phyloP scores from a whole-genome alignment of 2,329 filamentous ascomycete genomes.

The Colletotrichum higginsianum region DNA sequence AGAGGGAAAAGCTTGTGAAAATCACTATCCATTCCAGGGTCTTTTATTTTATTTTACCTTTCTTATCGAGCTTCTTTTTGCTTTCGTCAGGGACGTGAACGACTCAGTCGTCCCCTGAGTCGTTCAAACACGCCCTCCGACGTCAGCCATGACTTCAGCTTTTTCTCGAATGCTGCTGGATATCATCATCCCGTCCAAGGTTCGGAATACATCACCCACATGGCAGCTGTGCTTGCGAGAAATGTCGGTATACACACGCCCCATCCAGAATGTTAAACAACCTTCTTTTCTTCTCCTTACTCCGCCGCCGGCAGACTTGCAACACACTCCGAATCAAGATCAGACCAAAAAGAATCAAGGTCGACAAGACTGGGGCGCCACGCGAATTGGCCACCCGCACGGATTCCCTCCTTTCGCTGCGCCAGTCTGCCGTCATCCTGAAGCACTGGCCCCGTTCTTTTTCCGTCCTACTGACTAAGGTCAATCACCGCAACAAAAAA shows the following conservation, averaged over 20 bases:
- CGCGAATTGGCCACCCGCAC: slow-evolving; percentile 24
- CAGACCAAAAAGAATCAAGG: not conserved
- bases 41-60: not conserved
- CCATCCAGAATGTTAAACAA: not conserved
- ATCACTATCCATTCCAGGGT: not conserved
- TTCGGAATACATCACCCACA: not conserved
- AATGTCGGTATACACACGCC: not conserved
- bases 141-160: slow-evolving; percentile 36
- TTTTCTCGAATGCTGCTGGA: not conserved
- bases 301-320: not conserved
- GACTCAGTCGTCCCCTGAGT: slow-evolving; percentile 29
- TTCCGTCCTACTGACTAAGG: slow-evolving; percentile 6
- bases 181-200: not conserved
- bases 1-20: slow-evolving; percentile 10
- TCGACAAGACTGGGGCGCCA: not conserved
- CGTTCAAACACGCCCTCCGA: not conserved
- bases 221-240: not conserved
- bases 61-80: not conserved
- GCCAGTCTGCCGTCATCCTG: slow-evolving; percentile 18
- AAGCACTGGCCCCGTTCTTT: slow-evolving; percentile 26
- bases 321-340: not conserved
- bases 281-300: not conserved
- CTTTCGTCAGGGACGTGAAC: slow-evolving; percentile 11
- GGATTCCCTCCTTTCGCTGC: not conserved
- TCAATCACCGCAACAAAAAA: too few species aligned